phyloP scores from a whole-genome alignment of 78 protist species.

The Protostelium mycophagum region DNA sequence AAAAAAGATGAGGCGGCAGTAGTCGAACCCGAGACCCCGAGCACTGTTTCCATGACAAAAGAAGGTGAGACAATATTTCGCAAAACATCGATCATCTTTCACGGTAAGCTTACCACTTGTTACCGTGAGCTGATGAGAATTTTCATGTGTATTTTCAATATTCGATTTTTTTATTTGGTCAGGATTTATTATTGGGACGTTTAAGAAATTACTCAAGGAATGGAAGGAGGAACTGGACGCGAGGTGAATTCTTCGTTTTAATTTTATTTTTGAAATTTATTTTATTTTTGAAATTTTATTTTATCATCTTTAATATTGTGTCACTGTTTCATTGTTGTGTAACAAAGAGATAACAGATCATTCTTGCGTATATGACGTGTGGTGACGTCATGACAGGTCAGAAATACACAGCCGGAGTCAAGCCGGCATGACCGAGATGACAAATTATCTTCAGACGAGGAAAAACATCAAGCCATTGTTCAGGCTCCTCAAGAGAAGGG shows the following conservation, averaged over 20 bases:
- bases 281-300: no score
- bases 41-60: slow-evolving; percentile 20
- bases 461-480: slow-evolving; percentile 65
- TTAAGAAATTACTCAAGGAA: slow-evolving; percentile 11
- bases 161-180: no score
- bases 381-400: slow-evolving; percentile 17
- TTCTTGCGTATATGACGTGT: no score
- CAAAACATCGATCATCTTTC: no score
- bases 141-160: no score
- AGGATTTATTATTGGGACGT: not conserved
- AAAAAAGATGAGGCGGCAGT: not conserved
- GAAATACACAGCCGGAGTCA: not conserved
- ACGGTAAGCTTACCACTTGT: no score
- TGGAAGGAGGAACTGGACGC: slow-evolving; percentile 29
- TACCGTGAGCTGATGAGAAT: slow-evolving; percentile 20
- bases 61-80: slow-evolving; percentile 32
- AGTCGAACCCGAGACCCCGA: not conserved
- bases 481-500: slow-evolving; percentile 12
- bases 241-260: no score
- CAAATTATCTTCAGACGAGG: slow-evolving; percentile 38
- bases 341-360: no score
- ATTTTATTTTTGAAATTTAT: no score
- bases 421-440: slow-evolving; percentile 14
- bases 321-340: no score
- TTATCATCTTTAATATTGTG: no score